Evolutionary conservation across 192 early-diverging fungal species (phyloP), one percentile per base, ranked within the genome.

Genomic region (Powellomyces hirtus): DNA sequence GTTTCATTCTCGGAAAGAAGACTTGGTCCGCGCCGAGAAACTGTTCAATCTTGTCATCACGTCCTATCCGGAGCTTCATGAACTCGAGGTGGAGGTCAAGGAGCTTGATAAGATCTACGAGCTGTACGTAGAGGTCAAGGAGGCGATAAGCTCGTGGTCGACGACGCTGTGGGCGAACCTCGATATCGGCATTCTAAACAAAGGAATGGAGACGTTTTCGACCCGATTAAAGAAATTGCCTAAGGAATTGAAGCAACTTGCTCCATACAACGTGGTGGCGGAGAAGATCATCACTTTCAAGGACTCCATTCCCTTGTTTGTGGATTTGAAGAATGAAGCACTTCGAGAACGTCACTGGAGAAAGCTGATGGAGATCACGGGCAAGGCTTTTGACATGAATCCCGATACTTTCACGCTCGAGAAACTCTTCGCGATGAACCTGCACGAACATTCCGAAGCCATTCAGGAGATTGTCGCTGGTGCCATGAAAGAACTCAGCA

Each of bases 271-370:
- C 49, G 83, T 81, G 3, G 85, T 87, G 4, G 85, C 85, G 1
- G 85, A 87, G 61, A 84, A 84, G 58, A 87, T 87, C 62, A 75
- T 87, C 18, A 79, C 83, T 18, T 87, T 86, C 70, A 81, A 82
- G 40, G 82, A 86, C 46, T 84, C 81, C 10, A 86, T 86, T 64
- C 84, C 84, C 20, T 66, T 86, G 0, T 86, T 86, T 65, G 45
- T 80, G 5, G 85, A 86, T 51, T 67, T 86, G 16, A 82, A 83
- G 55, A 86, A 86, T 49, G 81, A 83, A 62, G 80, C 85, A 13
- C 61, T 86, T 11, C 70, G 81, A 14, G 79, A 84, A 46, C 76
- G 85, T 20, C 85, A 86, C 61, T 86, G 85, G 85, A 81, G 82
- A 55, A 62, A 68, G 20, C 68, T 86, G 0, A 83, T 84, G 80